phyloP scores from a whole-genome alignment of 331 rosid genomes.

The Prunus yedoensis region DNA sequence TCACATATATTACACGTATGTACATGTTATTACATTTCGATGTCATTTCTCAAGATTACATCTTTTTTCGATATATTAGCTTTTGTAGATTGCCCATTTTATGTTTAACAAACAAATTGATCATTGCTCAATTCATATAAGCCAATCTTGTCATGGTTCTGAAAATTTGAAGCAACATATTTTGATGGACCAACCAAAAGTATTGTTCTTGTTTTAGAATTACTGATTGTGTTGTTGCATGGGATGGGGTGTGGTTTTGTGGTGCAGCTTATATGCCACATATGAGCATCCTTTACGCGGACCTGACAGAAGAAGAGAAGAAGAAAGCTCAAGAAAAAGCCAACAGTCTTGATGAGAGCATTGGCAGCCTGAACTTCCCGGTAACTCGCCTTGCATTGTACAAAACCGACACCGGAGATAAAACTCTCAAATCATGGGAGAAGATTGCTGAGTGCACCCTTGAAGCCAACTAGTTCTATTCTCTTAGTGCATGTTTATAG shows the following conservation, averaged over 20 bases:
- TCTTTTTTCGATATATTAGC: too few relatives aligned
- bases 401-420: slow-evolving; percentile 76
- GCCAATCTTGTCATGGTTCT: too few relatives aligned
- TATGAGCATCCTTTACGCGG: slow-evolving; percentile 71
- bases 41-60: too few relatives aligned
- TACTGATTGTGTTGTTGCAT: not conserved
- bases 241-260: not conserved
- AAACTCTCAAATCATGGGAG: slow-evolving; percentile 81
- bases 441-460: slow-evolving; percentile 70
- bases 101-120: too few relatives aligned
- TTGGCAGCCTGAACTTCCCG: slow-evolving; percentile 57
- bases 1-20: too few relatives aligned
- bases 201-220: not conserved
- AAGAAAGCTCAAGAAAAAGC: slow-evolving; percentile 58
- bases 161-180: not conserved
- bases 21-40: too few relatives aligned
- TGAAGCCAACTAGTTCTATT: slow-evolving; percentile 34
- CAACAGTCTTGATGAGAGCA: slow-evolving; percentile 45
- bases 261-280: slow-evolving; percentile 92
- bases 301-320: slow-evolving; percentile 75
- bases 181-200: not conserved
- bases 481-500: not conserved
- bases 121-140: too few relatives aligned
- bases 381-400: slow-evolving; percentile 66
- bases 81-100: too few relatives aligned